Conservation (phyloP, 495 filamentous ascomycete genomes). For the Annulohypoxylon moriforme region DNA sequence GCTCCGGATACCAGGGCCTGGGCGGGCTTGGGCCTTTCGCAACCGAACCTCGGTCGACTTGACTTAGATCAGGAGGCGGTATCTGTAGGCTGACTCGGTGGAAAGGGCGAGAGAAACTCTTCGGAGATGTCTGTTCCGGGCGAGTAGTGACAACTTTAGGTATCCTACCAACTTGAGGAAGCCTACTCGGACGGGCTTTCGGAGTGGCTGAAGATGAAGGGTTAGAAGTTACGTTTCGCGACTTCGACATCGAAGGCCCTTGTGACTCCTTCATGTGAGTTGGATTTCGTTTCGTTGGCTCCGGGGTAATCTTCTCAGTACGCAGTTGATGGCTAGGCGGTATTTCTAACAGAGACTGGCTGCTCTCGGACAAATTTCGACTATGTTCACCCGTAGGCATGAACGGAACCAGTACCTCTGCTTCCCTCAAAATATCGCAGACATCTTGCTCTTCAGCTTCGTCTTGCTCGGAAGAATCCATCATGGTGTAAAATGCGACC, state of each 20-base stretch:
- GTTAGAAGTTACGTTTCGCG: neutral
- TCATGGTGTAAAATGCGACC: constrained; percentile 82
- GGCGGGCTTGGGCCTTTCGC: constrained; percentile 62
- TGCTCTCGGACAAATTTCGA: constrained; percentile 33
- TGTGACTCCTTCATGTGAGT: constrained; percentile 10
- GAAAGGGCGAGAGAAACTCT: constrained; percentile 89
- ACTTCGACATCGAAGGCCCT: neutral
- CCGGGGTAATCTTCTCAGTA: neutral
- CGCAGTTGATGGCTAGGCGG: constrained; percentile 6
- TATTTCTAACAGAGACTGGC: constrained; percentile 29
- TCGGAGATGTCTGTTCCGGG: constrained; percentile 74
- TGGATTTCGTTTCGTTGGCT: constrained; percentile 5
- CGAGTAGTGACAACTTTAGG: constrained; percentile 85
- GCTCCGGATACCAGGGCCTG: constrained; percentile 53
- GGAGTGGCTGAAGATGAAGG: constrained; percentile 13
- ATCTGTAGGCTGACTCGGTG: constrained; percentile 55
- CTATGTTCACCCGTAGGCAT: constrained; percentile 19
- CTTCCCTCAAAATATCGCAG: constrained; percentile 72
- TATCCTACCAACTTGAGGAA: constrained; percentile 90
- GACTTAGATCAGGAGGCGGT: constrained; percentile 53
- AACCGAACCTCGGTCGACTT: constrained; percentile 56
- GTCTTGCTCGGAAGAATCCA: constrained; percentile 78
- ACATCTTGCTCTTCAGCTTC: constrained; percentile 69
- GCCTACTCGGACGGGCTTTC: constrained; percentile 55
- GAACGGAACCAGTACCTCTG: constrained; percentile 53